A percentile compares a stretch with the other conserved stretches of the same genome.
phyloP scores from a whole-genome alignment of 1,284 basidiomycete genomes.

The Ustilago crameri region DNA sequence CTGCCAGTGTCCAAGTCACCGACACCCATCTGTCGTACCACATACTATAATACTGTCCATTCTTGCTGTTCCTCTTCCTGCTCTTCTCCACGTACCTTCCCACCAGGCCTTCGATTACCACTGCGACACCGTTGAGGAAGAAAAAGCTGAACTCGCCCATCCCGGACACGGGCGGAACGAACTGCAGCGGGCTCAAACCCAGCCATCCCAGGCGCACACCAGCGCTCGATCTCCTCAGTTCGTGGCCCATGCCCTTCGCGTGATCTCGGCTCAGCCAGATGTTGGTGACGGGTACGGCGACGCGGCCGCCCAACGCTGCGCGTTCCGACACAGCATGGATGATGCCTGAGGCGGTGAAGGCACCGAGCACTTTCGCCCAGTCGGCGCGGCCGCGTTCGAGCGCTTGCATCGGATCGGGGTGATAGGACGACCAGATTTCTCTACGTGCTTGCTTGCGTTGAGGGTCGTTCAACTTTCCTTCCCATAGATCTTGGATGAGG shows the following conservation, averaged over 20 bases:
- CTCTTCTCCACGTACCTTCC: slow-evolving; percentile 19
- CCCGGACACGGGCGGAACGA: slow-evolving; percentile 47
- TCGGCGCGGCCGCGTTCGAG: slow-evolving; percentile 46
- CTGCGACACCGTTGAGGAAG: slow-evolving; percentile 54
- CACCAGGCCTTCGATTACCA: slow-evolving; percentile 45
- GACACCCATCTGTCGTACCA: slow-evolving; percentile 42
- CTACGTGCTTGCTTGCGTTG: slow-evolving; percentile 30
- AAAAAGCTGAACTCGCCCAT: slow-evolving; percentile 55
- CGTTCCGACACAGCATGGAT: slow-evolving; percentile 51
- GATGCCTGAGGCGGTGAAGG: slow-evolving; percentile 47
- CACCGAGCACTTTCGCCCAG: slow-evolving; percentile 56
- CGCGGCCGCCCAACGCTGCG: slow-evolving; percentile 43
- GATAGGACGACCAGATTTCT: slow-evolving; percentile 41
- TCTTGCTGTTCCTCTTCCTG: slow-evolving; percentile 13
- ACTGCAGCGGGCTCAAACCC: slow-evolving; percentile 27
- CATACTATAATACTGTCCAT: slow-evolving; percentile 29
- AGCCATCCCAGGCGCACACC: slow-evolving; percentile 4
- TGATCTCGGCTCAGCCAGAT: slow-evolving; percentile 39
- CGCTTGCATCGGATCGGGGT: slow-evolving; percentile 45
- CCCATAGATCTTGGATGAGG: slow-evolving; percentile 24
- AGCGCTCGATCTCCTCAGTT: slow-evolving; percentile 17
- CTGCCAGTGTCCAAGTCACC: slow-evolving; percentile 43
- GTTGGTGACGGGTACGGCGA: slow-evolving; percentile 46
- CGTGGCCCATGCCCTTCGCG: slow-evolving; percentile 41
- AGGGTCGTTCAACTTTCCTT: slow-evolving; percentile 38